These are phyloP conservation scores for Aquilaria agallochum DNA, from an alignment of 441 rosid genomes.

Conservation along the genomic window DNA sequence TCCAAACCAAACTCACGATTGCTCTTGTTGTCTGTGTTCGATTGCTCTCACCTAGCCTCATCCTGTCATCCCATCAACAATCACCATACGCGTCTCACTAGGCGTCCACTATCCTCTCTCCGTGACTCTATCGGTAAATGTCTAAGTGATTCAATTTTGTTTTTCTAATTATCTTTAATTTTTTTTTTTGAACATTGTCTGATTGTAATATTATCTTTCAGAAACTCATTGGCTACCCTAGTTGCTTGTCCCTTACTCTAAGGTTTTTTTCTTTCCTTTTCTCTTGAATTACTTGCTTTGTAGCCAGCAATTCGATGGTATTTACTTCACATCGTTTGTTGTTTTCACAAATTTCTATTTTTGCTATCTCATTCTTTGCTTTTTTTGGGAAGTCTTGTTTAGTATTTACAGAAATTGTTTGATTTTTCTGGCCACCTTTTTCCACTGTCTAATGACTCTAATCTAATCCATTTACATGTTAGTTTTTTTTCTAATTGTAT, in stretches of 20 bases:
- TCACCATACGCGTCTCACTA: too few relatives aligned
- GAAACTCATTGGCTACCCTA: conserved; percentile 92
- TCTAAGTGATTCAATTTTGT: too few relatives aligned
- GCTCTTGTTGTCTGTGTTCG: too few relatives aligned
- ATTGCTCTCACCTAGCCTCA: too few relatives aligned
- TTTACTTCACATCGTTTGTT: neutral
- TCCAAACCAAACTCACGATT: too few relatives aligned
- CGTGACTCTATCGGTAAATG: too few relatives aligned
- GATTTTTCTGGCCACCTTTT: neutral
- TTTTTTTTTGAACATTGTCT: too few relatives aligned
- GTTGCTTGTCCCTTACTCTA: conserved; percentile 93
- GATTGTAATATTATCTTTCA: conserved; percentile 63
- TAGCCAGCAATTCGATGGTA: conserved; percentile 5
- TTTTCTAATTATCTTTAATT: too few relatives aligned
- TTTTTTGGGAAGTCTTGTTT: conserved; percentile 7
- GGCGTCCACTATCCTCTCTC: too few relatives aligned
- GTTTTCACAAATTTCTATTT: conserved; percentile 4
- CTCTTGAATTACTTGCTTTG: neutral
- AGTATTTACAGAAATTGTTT: neutral
- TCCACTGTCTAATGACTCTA: too few relatives aligned
- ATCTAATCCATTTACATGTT: neutral
- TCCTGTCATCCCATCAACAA: too few relatives aligned
- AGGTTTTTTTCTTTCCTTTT: conserved; percentile 35
- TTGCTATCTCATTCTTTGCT: neutral
- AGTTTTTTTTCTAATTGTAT: too few relatives aligned